Percentiles rank a stretch among this genome's conserved stretches.
phyloP scores from a whole-genome alignment of 352 stramenopile genomes.

The Phytophthora capsici region DNA sequence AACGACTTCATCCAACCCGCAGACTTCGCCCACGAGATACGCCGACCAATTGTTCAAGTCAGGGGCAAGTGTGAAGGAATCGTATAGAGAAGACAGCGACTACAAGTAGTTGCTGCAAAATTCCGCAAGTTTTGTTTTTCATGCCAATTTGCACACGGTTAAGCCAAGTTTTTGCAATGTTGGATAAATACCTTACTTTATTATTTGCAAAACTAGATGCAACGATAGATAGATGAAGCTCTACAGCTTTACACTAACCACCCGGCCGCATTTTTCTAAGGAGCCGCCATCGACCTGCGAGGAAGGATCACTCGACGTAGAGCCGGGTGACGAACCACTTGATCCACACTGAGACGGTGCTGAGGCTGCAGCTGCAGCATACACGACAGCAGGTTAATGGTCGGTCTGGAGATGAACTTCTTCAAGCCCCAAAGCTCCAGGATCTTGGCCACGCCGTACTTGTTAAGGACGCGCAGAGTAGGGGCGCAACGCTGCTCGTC shows the following conservation, averaged over 20 bases:
- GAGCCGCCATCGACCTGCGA: slow-evolving; percentile 3
- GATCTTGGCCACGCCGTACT: slow-evolving; percentile 60
- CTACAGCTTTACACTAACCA: slow-evolving; percentile 14
- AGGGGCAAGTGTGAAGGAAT: slow-evolving; percentile 12
- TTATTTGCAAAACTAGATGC: slow-evolving; percentile 21
- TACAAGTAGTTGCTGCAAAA: too few relatives aligned
- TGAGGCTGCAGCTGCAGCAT: slow-evolving; percentile 55
- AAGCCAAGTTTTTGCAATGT: too few relatives aligned
- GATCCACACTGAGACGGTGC: slow-evolving; percentile 37
- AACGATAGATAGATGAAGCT: slow-evolving; percentile 16
- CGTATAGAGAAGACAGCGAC: slow-evolving; percentile 34
- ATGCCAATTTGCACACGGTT: too few relatives aligned
- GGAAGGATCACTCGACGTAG: slow-evolving; percentile 7
- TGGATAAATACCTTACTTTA: slow-evolving; percentile 36
- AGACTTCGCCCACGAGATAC: slow-evolving; percentile 33
- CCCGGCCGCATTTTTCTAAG: slow-evolving; percentile 2
- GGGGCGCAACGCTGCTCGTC: slow-evolving; percentile 43
- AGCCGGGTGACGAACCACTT: slow-evolving; percentile 38
- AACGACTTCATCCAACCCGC: slow-evolving; percentile 12
- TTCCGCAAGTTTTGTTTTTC: too few relatives aligned
- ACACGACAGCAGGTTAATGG: slow-evolving; percentile 49
- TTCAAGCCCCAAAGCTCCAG: slow-evolving; percentile 63
- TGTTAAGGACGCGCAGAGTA: slow-evolving; percentile 51
- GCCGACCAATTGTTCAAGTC: slow-evolving; percentile 29
- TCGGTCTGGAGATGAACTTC: slow-evolving; percentile 29